Conservation (phyloP, 2,329 filamentous ascomycete species). For the Amesomyces nigricolor region DNA sequence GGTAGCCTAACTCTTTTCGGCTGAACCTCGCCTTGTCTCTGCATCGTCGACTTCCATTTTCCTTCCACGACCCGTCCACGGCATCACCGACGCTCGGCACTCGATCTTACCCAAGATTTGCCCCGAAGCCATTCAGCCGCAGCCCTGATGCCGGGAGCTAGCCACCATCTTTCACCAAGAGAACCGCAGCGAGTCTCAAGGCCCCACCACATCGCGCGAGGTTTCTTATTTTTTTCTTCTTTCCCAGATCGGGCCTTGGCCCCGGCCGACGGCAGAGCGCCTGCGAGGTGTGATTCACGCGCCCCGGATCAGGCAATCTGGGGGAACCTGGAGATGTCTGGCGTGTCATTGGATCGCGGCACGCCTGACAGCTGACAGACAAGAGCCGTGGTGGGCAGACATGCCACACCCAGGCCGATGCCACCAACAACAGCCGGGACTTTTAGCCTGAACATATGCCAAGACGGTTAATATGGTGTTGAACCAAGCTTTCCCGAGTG, state of each 20-base stretch:
- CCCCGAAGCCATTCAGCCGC: conserved; percentile 15
- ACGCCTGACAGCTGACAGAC: background rate
- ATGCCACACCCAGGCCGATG: background rate
- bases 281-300: background rate
- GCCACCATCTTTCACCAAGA: background rate
- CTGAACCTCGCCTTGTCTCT: background rate
- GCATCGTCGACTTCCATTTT: background rate
- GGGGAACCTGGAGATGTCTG: background rate
- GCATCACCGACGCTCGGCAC: background rate
- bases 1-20: too few relatives aligned
- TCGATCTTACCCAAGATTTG: conserved; percentile 6
- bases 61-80: background rate
- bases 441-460: conserved; percentile 19
- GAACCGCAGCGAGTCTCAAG: background rate
- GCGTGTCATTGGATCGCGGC: background rate
- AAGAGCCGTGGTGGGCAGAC: background rate
- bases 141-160: conserved; percentile 2
- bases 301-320: background rate
- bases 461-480: conserved; percentile 18
- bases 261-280: background rate
- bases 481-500: conserved; percentile 10
- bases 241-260: background rate
- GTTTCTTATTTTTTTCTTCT: background rate
- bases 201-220: background rate
- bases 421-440: conserved; percentile 8